Conservation (phyloP, 805 yeast species). For the Wickerhamiella nectarea region DNA sequence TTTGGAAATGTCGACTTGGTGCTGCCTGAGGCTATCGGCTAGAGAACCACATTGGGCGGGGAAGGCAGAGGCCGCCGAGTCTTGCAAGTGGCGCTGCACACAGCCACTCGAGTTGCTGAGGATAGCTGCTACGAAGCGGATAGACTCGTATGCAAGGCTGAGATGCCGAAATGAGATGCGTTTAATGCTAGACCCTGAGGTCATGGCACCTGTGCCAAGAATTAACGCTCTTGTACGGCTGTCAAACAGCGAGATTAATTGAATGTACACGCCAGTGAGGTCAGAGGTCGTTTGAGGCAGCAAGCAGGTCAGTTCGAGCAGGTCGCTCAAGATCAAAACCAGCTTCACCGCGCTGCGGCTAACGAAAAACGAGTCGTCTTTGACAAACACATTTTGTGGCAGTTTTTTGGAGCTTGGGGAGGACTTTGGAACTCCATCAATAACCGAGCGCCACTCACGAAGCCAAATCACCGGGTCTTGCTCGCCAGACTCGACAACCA, state of each 20-base stretch:
- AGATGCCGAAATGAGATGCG: constrained; percentile 64
- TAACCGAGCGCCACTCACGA: constrained; percentile 7
- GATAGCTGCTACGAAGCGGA: constrained; percentile 34
- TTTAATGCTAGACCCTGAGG: constrained; percentile 50
- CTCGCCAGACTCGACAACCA: constrained; percentile 35
- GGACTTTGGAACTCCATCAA: background rate
- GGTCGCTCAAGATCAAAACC: constrained; percentile 34
- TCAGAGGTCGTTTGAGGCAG: constrained; percentile 34
- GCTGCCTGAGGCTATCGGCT: constrained; percentile 37
- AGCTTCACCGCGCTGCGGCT: constrained; percentile 36
- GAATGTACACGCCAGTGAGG: constrained; percentile 25
- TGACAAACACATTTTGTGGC: constrained; percentile 29
- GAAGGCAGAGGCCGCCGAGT: background rate
- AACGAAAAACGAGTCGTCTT: constrained; percentile 43
- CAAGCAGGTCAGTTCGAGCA: constrained; percentile 41
- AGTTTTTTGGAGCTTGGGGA: background rate
- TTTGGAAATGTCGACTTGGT: constrained; percentile 46
- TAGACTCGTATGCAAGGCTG: constrained; percentile 52
- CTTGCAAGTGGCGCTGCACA: constrained; percentile 22
- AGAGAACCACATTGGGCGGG: constrained; percentile 30
- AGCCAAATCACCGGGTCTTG: constrained; percentile 39
- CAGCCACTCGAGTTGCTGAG: constrained; percentile 28
- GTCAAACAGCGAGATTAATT: constrained; percentile 39
- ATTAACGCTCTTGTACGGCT: constrained; percentile 45
- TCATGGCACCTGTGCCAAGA: constrained; percentile 61